These are phyloP conservation scores for Neurospora africana DNA, from an alignment of 495 filamentous ascomycete genomes.

Conservation along the genomic window DNA sequence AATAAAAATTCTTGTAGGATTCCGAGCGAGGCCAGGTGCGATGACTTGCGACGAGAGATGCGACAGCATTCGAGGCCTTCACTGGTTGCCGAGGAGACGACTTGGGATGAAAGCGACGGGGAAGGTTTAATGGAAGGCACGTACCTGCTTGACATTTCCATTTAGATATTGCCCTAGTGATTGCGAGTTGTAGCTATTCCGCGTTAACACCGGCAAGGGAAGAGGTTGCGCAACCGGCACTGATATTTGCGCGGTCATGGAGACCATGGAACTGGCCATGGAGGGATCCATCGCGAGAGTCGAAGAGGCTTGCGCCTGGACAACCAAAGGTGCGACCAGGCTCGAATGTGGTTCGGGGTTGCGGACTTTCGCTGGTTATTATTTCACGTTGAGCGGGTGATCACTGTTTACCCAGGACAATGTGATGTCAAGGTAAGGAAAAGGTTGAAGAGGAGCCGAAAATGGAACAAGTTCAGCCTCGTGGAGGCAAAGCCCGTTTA, in stretches of 20 bases:
- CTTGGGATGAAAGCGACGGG: constrained; percentile 1
- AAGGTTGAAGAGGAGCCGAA: not conserved
- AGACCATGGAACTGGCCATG: not conserved
- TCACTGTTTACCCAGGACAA: not conserved
- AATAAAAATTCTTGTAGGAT: not conserved
- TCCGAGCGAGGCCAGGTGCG: not conserved
- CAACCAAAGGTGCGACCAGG: not conserved
- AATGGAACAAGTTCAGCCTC: not conserved
- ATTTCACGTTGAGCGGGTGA: not conserved
- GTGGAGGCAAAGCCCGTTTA: not conserved
- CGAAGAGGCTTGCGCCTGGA: not conserved
- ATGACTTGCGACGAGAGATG: not conserved
- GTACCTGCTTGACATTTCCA: constrained; percentile 36
- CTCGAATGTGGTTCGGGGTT: not conserved
- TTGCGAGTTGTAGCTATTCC: constrained; percentile 31
- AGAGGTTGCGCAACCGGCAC: constrained; percentile 5
- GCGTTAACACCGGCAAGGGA: constrained; percentile 6
- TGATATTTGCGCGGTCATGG: not conserved
- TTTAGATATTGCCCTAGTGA: constrained; percentile 35
- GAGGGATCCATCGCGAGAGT: not conserved
- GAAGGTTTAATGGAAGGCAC: constrained; percentile 14
- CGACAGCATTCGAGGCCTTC: not conserved
- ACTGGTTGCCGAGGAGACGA: not conserved
- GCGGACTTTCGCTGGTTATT: not conserved
- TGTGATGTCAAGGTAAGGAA: not conserved